Evolutionary conservation across 129 eudicot species (phyloP), one percentile per base, ranked within the genome.

Genomic region (Logfia minima): DNA sequence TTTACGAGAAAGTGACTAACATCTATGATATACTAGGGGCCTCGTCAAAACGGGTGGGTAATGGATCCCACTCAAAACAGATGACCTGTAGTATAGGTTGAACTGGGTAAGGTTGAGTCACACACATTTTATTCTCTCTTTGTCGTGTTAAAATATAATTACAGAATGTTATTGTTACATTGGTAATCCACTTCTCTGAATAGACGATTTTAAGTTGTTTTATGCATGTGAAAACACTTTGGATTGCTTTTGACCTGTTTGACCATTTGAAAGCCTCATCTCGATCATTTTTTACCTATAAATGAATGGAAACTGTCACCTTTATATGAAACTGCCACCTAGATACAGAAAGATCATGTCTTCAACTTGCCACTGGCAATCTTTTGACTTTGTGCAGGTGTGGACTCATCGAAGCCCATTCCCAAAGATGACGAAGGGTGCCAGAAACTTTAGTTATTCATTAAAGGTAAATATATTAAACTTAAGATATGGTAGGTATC

Each of bases 371-470:
- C 43, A 31, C 48, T 16, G 41, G 4, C 69, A 63, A 23, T 64
- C 32, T 51, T 65, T 48, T 31, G 72, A 52, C 18, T 48, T 60
- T 61, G 24, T 80, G 79, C 70, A 80, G 84, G 84, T 56, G 19
- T 3, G 68, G 83, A 56, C 58, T 66, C 18, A 43, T 18, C 11
- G 21, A 60, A 74, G 70, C 56, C 66, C 45, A 16, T 75, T 66
- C 75, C 84, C 68, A 26, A 74, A 74, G 84, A 80, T 80, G 84
- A 80, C 29, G 84, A 81, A 75, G 84, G 84, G 75, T 81, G 76
- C 37, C 55, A 68, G 84, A 75, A 68, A 41, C 68, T 26, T 70
- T 60, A 78, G 62, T 48, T 24, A 60, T 58, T 56, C 10, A 43
- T 67, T 62, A 39, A 68, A 80, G 66, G 84, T 75, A 81, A 67